Percentiles rank a stretch among this genome's conserved stretches.
Evolutionary conservation across 2,329 filamentous ascomycete genomes (phyloP).

Genomic region (Chaetomiaceae sp.): DNA sequence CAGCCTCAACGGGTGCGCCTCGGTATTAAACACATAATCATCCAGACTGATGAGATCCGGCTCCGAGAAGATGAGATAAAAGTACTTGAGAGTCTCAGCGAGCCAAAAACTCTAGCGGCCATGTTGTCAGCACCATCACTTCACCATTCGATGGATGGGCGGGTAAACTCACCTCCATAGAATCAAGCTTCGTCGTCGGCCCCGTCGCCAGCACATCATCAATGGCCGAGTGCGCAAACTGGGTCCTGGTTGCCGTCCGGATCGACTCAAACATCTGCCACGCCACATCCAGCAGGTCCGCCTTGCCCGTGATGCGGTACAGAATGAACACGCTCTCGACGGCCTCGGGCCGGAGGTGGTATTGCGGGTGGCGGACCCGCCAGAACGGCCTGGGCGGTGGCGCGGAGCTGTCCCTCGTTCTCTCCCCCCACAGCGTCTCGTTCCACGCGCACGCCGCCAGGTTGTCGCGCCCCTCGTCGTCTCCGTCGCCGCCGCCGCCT

Average conservation of each 20-base stretch:
- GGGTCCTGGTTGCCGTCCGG: slow-evolving; percentile 39
- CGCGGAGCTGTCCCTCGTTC: slow-evolving; percentile 27
- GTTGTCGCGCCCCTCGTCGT: too few relatives aligned
- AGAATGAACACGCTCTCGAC: slow-evolving; percentile 50
- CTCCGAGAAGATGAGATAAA: slow-evolving; percentile 67
- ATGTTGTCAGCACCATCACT: slow-evolving; percentile 11
- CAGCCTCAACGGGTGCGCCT: slow-evolving; percentile 47
- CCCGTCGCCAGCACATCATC: slow-evolving; percentile 42
- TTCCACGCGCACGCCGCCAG: slow-evolving; percentile 30
- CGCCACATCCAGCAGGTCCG: slow-evolving; percentile 41
- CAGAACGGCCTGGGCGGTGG: slow-evolving; percentile 54
- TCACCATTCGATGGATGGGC: neutral
- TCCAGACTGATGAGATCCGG: slow-evolving; percentile 61
- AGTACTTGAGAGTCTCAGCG: slow-evolving; percentile 74
- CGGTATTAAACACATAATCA: slow-evolving; percentile 62
- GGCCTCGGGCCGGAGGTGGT: slow-evolving; percentile 47
- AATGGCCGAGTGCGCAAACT: slow-evolving; percentile 42
- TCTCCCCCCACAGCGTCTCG: slow-evolving; percentile 29
- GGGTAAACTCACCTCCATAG: slow-evolving; percentile 28
- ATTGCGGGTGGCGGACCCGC: slow-evolving; percentile 42
- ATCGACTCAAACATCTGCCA: slow-evolving; percentile 48
- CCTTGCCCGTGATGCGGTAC: slow-evolving; percentile 47
- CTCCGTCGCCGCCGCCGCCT: neutral
- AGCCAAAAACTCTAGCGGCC: slow-evolving; percentile 59
- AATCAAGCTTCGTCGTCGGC: slow-evolving; percentile 41